A percentile compares a stretch with the other conserved stretches of the same genome.
phyloP scores from a whole-genome alignment of 2,329 filamentous ascomycete genomes.

The Rosellinia necatrix region DNA sequence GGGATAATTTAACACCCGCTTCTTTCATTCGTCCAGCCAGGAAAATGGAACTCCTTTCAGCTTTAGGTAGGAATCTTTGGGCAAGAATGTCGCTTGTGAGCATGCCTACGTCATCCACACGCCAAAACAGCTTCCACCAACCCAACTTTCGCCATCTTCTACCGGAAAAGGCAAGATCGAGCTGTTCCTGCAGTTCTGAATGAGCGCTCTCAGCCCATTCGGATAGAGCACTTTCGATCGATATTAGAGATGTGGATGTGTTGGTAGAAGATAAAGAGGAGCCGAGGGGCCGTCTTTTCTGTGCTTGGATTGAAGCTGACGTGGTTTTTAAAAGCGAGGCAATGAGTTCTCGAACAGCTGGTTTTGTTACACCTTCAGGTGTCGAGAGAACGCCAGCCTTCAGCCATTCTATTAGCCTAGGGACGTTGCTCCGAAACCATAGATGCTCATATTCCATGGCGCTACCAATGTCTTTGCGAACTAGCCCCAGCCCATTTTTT shows the following conservation, averaged over 20 bases:
- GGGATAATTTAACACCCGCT: slow-evolving; percentile 38
- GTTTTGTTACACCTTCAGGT: slow-evolving; percentile 59
- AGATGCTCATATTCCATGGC: slow-evolving; percentile 72
- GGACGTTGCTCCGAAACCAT: slow-evolving; percentile 75
- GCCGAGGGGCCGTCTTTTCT: slow-evolving; percentile 49
- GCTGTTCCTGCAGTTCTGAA: slow-evolving; percentile 77
- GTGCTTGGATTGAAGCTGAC: slow-evolving; percentile 53
- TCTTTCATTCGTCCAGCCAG: slow-evolving; percentile 76
- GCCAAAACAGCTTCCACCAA: slow-evolving; percentile 97
- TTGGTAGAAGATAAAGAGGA: slow-evolving; percentile 39
- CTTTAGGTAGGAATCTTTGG: slow-evolving; percentile 74
- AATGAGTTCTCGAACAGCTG: slow-evolving; percentile 69
- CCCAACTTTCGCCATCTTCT: slow-evolving; percentile 76
- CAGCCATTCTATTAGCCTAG: slow-evolving; percentile 69
- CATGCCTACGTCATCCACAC: slow-evolving; percentile 88
- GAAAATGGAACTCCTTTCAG: slow-evolving; percentile 83
- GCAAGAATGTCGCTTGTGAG: slow-evolving; percentile 79
- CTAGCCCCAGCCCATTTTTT: slow-evolving; percentile 64
- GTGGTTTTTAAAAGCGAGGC: slow-evolving; percentile 66
- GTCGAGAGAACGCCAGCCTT: slow-evolving; percentile 50
- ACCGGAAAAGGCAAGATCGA: slow-evolving; percentile 78
- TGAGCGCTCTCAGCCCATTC: slow-evolving; percentile 82
- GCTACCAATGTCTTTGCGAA: slow-evolving; percentile 72
- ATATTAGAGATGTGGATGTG: slow-evolving; percentile 47
- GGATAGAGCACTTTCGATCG: slow-evolving; percentile 64